Conservation (phyloP, 2,329 filamentous ascomycete genomes). For the Chalaropsis ovoidea region DNA sequence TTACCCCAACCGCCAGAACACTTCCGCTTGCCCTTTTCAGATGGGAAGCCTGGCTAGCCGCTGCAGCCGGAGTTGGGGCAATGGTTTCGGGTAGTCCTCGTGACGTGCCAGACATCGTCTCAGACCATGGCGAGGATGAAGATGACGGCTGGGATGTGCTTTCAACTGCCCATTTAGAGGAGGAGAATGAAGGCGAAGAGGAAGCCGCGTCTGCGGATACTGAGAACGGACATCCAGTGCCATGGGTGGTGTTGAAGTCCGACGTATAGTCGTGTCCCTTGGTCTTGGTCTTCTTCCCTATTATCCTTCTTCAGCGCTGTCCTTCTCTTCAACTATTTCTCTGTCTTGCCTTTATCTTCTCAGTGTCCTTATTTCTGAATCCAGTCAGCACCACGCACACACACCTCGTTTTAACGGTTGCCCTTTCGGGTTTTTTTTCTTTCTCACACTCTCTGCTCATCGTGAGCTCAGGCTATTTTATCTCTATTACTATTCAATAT, state of each 20-base stretch:
- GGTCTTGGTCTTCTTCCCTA: not conserved
- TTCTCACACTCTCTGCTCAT: not conserved
- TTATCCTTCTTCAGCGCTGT: not conserved
- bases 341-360: not conserved
- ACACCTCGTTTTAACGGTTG: not conserved
- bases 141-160: slow-evolving; percentile 19
- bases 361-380: slow-evolving; percentile 14
- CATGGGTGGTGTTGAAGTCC: slow-evolving; percentile 16
- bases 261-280: not conserved
- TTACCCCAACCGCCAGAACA: not conserved
- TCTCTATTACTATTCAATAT: slow-evolving; percentile 7
- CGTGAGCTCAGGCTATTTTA: not conserved
- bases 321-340: not conserved
- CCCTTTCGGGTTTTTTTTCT: slow-evolving; percentile 1
- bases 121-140: slow-evolving; percentile 6
- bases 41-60: slow-evolving; percentile 5
- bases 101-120: not conserved
- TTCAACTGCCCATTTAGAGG: slow-evolving; percentile 1
- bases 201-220: not conserved
- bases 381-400: slow-evolving; percentile 2
- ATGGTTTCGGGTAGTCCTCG: not conserved
- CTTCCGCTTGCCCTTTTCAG: slow-evolving; percentile 4
- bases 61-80: not conserved
- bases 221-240: not conserved
- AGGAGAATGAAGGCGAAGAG: not conserved